Evolutionary conservation across 441 rosid genomes (phyloP).

Genomic region (Caryocar brasiliense): DNA sequence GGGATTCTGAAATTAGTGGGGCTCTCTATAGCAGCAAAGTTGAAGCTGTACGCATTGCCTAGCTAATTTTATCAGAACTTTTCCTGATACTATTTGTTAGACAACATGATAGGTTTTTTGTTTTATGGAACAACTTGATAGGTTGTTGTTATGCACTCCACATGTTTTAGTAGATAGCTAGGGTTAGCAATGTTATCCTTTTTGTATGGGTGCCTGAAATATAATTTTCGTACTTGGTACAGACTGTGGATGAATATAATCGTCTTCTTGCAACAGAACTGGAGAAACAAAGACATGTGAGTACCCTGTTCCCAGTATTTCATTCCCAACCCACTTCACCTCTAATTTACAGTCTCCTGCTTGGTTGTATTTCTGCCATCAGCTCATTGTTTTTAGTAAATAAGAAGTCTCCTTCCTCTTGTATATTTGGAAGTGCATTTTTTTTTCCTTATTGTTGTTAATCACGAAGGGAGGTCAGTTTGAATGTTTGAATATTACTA

Average conservation of each 20-base stretch:
- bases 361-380: neutral
- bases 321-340: neutral
- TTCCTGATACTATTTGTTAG: neutral
- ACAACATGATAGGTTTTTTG: neutral
- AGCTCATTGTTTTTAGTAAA: too few relatives aligned
- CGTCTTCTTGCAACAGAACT: conserved; percentile 79
- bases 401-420: too few relatives aligned
- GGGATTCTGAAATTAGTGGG: conserved; percentile 68
- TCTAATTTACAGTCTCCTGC: neutral
- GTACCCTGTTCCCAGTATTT: conserved; percentile 8
- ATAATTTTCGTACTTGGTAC: conserved; percentile 16
- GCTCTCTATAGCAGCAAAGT: conserved; percentile 77
- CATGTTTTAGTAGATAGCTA: too few relatives aligned
- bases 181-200: too few relatives aligned
- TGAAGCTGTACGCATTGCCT: conserved; percentile 52
- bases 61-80: neutral
- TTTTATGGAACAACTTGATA: neutral
- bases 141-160: too few relatives aligned
- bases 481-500: too few relatives aligned
- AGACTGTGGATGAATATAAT: conserved; percentile 82
- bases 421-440: too few relatives aligned
- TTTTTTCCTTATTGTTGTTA: too few relatives aligned
- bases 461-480: too few relatives aligned
- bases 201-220: too few relatives aligned
- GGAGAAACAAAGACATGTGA: conserved; percentile 77